A percentile compares a stretch with the other conserved stretches of the same genome.
phyloP scores from a whole-genome alignment of 257 asterid genomes.

The Nicotiana otophora region DNA sequence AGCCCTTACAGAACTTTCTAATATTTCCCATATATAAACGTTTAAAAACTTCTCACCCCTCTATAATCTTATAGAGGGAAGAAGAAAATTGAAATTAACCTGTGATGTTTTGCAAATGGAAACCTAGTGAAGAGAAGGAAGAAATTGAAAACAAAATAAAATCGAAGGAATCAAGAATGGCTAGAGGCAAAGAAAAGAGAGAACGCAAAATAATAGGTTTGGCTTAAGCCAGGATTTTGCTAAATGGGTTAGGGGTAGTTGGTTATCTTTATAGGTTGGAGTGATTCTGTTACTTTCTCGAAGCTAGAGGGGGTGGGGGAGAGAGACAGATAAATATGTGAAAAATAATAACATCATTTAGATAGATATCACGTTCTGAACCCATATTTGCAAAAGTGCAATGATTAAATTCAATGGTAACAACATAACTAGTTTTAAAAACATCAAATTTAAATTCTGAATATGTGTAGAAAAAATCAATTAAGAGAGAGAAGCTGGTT shows the following conservation, averaged over 20 bases:
- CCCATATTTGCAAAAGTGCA: not conserved
- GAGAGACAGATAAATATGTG: not conserved
- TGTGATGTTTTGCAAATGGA: not conserved
- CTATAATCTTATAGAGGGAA: not conserved
- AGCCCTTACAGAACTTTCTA: slow-evolving; percentile 18
- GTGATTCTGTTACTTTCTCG: slow-evolving; percentile 46
- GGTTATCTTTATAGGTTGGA: slow-evolving; percentile 49
- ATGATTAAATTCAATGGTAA: not conserved
- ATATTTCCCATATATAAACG: slow-evolving; percentile 22
- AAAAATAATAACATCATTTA: not conserved
- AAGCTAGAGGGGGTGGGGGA: slow-evolving; percentile 19
- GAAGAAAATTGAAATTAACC: not conserved
- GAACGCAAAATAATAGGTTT: not conserved
- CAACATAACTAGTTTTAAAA: not conserved
- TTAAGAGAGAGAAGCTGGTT: slow-evolving; percentile 16
- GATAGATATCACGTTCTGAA: not conserved
- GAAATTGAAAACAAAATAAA: not conserved
- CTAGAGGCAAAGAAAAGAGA: not conserved
- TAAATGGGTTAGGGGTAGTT: slow-evolving; percentile 36
- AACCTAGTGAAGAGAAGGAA: not conserved
- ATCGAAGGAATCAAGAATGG: slow-evolving; percentile 4
- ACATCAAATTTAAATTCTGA: not conserved
- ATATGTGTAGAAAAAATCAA: not conserved
- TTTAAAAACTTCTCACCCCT: not conserved
- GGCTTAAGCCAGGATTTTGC: slow-evolving; percentile 12